Evolutionary conservation across 257 asterid species (phyloP), one percentile per base, ranked within the genome.

Genomic region (Paraleonurus japonicus): DNA sequence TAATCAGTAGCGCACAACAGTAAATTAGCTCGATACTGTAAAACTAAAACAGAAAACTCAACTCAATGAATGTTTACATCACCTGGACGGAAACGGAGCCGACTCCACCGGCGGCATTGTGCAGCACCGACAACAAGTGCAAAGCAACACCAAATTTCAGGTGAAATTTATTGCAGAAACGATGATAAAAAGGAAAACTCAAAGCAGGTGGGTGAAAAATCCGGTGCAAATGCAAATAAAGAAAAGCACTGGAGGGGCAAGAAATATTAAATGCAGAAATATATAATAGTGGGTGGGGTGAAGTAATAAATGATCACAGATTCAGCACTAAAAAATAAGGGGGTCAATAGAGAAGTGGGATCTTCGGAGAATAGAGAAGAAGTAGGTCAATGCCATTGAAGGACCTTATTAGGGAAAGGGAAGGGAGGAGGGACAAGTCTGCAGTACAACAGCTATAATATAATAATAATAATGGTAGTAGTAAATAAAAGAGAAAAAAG

Each of bases 81-180:
- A 75, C 80, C 78, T 55, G 67, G 57, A 43, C n/a, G 69, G 58
- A 50, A 19, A 6, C 17, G 75, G 75, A 55, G 41, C 17, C 53
- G 84, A 57, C 8, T 77, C 84, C 43, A 63, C 69, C 55, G 70
- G 79, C 75, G 60, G 81, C 81, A 70, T 70, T 62, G 76, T 15
- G 61, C 54, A 55, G 66, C 75, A 71, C 70, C 76, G 69, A 69
- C 75, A 64, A 19, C 53, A 19, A 51, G 45, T 19, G 26, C 6
- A 53, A 22, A 69, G 6, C n/a, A n/a, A 19, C 16, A 53, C 39
- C 39, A 35, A 54, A 12, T 57, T n/a, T 54, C 24, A 54, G 55
- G 50, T 12, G 51, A 55, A 33, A 53, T 65, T 55, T 23, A 61
- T 13, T 43, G 41, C 13, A 67, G 17, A 13, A 54, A 30, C 16